phyloP scores from a whole-genome alignment of 2,329 filamentous ascomycete genomes.

The Colletotrichum sp. region DNA sequence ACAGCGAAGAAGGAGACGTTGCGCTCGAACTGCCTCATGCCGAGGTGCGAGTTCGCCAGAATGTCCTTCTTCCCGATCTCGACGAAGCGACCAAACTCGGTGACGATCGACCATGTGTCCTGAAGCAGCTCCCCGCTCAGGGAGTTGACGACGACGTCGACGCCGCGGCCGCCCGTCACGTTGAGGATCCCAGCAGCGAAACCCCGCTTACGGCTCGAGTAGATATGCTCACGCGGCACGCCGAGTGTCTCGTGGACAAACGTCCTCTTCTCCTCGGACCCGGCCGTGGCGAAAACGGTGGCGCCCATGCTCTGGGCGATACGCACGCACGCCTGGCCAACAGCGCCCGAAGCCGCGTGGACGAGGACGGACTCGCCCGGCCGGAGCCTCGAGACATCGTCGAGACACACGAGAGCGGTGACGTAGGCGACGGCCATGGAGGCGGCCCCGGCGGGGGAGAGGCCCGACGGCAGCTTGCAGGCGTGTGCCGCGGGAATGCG shows the following conservation, averaged over 20 bases:
- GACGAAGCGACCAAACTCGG: background rate
- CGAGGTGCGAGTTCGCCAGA: background rate
- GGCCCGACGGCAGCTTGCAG: background rate
- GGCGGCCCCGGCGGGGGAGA: slow-evolving; percentile 31
- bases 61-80: background rate
- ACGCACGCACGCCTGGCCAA: slow-evolving; percentile 21
- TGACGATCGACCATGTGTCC: background rate
- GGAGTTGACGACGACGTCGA: background rate
- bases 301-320: slow-evolving; percentile 16
- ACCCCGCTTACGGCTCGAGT: background rate
- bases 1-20: background rate
- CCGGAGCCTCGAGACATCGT: slow-evolving; percentile 22
- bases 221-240: background rate
- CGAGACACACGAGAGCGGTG: slow-evolving; percentile 28
- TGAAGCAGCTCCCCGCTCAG: background rate
- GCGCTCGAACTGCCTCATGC: background rate
- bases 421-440: slow-evolving; percentile 25
- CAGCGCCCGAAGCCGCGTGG: slow-evolving; percentile 25
- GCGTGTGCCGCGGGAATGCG: background rate
- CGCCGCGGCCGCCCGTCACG: background rate
- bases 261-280: slow-evolving; percentile 34
- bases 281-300: slow-evolving; percentile 37
- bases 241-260: slow-evolving; percentile 22
- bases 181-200: background rate
- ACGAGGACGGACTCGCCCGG: slow-evolving; percentile 26